Conservation (phyloP, 225 moss, liverwort and hornwort species). For the Rhytidiadelphus loreus region DNA sequence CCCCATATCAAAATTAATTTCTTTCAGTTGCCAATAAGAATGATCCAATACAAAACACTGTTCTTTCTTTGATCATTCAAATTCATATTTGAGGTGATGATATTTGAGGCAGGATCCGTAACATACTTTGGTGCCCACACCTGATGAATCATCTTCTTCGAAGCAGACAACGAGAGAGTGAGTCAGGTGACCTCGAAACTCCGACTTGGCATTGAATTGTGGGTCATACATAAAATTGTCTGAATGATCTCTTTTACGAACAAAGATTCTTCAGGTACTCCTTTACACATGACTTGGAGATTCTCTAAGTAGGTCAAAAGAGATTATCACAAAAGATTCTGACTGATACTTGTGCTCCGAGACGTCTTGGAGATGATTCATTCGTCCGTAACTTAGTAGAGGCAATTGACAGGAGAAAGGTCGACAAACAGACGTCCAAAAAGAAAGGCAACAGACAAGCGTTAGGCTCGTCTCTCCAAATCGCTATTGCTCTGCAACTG, state of each 20-base stretch:
- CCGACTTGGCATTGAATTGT: background rate
- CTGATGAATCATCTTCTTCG: background rate
- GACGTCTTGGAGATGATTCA: background rate
- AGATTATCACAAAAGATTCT: background rate
- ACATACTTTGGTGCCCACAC: no score
- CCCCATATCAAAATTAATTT: no score
- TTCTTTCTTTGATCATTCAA: background rate
- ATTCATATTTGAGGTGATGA: background rate
- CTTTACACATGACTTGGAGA: background rate
- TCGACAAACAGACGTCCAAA: background rate
- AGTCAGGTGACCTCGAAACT: background rate
- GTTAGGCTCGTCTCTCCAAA: no score
- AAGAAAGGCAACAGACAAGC: background rate
- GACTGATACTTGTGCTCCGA: background rate
- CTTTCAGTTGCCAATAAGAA: no score
- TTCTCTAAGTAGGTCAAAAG: background rate
- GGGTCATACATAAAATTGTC: background rate
- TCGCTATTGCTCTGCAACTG: no score
- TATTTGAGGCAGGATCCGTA: background rate
- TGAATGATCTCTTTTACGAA: background rate
- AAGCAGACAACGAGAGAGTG: no score
- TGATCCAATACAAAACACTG: no score
- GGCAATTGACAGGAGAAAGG: background rate
- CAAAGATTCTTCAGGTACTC: background rate
- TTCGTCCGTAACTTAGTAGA: no score